Evolutionary conservation across 208 protist species (phyloP).

Genomic region (Wallacemonas sp.): DNA sequence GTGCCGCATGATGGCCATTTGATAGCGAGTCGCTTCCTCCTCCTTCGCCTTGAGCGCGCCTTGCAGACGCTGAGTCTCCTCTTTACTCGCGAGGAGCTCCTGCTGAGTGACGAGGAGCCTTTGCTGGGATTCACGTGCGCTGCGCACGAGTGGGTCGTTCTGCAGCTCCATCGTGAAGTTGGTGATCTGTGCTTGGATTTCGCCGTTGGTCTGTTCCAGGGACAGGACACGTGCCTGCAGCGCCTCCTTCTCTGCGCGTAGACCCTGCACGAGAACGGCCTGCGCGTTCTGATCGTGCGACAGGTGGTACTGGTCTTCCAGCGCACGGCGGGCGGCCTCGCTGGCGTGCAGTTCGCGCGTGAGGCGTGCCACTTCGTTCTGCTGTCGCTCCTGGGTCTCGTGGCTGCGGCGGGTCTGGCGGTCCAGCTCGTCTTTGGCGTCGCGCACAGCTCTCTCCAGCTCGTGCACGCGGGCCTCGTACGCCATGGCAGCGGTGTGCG

Average conservation of each 20-base stretch:
- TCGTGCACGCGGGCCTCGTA: constrained; percentile 39
- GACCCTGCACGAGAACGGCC: constrained; percentile 26
- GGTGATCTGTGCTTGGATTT: constrained; percentile 75
- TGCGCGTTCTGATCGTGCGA: constrained; percentile 46
- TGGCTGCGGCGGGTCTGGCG: constrained; percentile 16
- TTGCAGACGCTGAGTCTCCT: constrained; percentile 42
- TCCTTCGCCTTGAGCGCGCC: constrained; percentile 60
- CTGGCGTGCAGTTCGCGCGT: constrained; percentile 87
- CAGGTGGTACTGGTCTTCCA: constrained; percentile 76
- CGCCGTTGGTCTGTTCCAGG: constrained; percentile 75
- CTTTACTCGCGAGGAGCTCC: constrained; percentile 41
- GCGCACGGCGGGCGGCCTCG: constrained; percentile 68
- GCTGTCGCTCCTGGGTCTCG: constrained; percentile 40
- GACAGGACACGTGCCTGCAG: constrained; percentile 69
- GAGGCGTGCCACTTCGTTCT: constrained; percentile 56
- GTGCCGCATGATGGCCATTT: constrained; percentile 72
- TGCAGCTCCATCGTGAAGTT: constrained; percentile 87
- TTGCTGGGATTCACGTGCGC: constrained; percentile 73
- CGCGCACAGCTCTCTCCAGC: constrained; percentile 33
- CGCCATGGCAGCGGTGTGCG: constrained; percentile 22
- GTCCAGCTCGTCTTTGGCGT: constrained; percentile 34
- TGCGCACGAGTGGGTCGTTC: constrained; percentile 75
- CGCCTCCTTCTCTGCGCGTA: constrained; percentile 68
- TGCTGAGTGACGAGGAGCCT: constrained; percentile 60
- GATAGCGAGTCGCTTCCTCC: constrained; percentile 62